Conservation (phyloP, 108 stramenopile species). For the Skeletonema costatum region DNA sequence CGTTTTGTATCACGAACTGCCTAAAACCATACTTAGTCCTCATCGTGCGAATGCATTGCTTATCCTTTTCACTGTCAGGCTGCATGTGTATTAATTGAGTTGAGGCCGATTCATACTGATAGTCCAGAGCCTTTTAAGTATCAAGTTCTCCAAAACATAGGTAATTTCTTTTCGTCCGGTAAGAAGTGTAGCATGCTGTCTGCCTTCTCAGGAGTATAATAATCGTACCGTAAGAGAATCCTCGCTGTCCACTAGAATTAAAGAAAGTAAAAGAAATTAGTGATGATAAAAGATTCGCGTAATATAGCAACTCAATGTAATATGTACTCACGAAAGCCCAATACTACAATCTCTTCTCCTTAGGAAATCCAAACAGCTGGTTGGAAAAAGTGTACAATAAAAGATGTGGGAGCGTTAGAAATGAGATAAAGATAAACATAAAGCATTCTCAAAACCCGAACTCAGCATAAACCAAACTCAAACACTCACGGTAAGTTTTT, state of each 20-base stretch:
- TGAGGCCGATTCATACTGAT: slow-evolving; percentile 79
- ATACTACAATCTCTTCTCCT: slow-evolving; percentile 89
- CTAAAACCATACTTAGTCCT: slow-evolving; percentile 77
- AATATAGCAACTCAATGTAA: slow-evolving; percentile 71
- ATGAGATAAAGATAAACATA: background rate
- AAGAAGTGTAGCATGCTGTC: slow-evolving; percentile 89
- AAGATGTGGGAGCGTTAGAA: too few relatives aligned
- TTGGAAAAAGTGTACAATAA: too few relatives aligned
- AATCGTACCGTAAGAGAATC: slow-evolving; percentile 79
- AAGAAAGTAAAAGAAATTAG: background rate
- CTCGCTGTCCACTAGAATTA: background rate
- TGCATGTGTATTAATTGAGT: slow-evolving; percentile 86
- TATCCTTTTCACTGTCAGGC: slow-evolving; percentile 31
- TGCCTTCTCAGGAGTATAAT: slow-evolving; percentile 78
- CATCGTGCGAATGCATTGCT: slow-evolving; percentile 59
- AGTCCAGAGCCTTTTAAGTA: slow-evolving; percentile 64
- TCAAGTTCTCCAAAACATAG: slow-evolving; percentile 82
- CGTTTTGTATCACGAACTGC: slow-evolving; percentile 69
- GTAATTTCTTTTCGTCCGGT: slow-evolving; percentile 72
- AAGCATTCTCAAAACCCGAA: background rate
- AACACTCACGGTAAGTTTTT: slow-evolving; percentile 66
- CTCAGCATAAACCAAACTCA: slow-evolving; percentile 62
- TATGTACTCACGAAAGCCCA: slow-evolving; percentile 44
- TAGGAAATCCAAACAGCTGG: slow-evolving; percentile 65
- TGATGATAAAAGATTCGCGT: slow-evolving; percentile 9